Base-by-base conservation (phyloP, 2,329 filamentous ascomycete genomes). In the Diaporthe citri region DNA sequence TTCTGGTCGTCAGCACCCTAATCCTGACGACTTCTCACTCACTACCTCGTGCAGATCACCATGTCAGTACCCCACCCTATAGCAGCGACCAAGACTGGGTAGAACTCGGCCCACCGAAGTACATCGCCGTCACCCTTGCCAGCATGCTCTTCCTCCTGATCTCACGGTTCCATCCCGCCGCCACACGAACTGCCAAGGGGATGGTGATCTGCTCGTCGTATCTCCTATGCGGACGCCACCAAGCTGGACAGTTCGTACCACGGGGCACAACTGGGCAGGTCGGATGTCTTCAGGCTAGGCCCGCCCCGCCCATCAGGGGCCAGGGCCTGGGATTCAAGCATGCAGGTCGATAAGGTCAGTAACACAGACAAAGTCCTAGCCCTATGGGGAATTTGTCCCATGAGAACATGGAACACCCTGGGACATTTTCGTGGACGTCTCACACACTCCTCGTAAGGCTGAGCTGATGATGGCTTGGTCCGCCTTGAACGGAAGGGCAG, bases 121-220 rank as follows among this genome's bases (percentile, higher is more conserved):
- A 62, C 70, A 64, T 72, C 25, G 31, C 25, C 34, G 12, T 55
- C 46, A 64, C 43, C 70, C 70, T 64, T 64, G 56, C 57, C 34
- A 52, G 46, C 64, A 39, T 67, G 7, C 2, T 22, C 17, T 48
- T 64, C 64, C 34, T 60, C 39, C 71, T 51, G 64, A 31, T 46
- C 62, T 66, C 31, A 62, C 52, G 43, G 59, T 71, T 74, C 52
- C 74, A 76, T 74, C 74, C 64, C 74, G 67, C 51, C 52, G 72
- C 74, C 72, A 76, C 72, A 72, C 31, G 59, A 72, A 67, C 59
- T 56, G 41, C 64, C 41, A 69, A 62, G 25, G 22, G 56, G n/a
- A 56, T 43, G 62, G 55, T 57, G 59, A 71, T 74, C 66, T 55
- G 67, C 39, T 51, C 48, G 34, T 69, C 39, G 34, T 55, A 51